These are phyloP conservation scores for Lactifluus echinatus DNA, from an alignment of 768 basidiomycete species.

Conservation along the genomic window DNA sequence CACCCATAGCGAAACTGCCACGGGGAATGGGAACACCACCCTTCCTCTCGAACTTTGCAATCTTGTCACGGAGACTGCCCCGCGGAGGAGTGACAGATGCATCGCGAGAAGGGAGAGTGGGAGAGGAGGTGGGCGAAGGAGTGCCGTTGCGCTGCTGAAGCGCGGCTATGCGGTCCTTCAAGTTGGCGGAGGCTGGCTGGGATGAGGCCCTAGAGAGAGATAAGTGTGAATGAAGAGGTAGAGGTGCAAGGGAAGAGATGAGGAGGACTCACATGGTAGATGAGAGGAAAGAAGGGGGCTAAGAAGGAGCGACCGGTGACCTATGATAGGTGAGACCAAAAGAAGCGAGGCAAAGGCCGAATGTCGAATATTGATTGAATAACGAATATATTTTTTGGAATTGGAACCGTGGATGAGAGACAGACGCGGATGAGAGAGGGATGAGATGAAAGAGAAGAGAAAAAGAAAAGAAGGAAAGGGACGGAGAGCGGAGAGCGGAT, in stretches of 20 bases:
- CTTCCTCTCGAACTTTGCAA: constrained; percentile 72
- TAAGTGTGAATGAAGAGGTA: background rate
- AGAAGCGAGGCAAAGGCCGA: background rate
- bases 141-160: constrained; percentile 49
- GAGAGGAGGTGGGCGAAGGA: constrained; percentile 28
- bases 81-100: constrained; percentile 19
- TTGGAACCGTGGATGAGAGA: too few species aligned
- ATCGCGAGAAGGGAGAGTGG: constrained; percentile 24
- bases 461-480: constrained; percentile 3
- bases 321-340: background rate
- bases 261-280: constrained; percentile 12
- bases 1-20: constrained; percentile 62
- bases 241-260: background rate
- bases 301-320: constrained; percentile 15
- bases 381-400: too few species aligned
- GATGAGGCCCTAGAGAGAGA: constrained; percentile 15
- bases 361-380: background rate
- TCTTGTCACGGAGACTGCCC: constrained; percentile 50
- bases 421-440: constrained; percentile 5
- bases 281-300: background rate
- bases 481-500: background rate
- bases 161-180: constrained; percentile 79
- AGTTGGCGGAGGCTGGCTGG: constrained; percentile 33
- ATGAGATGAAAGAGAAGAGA: constrained; percentile 4
- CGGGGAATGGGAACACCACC: constrained; percentile 71